These are phyloP conservation scores for Aspergillus novoparasiticus DNA, from an alignment of 2,329 filamentous ascomycete species.

Conservation along the genomic window DNA sequence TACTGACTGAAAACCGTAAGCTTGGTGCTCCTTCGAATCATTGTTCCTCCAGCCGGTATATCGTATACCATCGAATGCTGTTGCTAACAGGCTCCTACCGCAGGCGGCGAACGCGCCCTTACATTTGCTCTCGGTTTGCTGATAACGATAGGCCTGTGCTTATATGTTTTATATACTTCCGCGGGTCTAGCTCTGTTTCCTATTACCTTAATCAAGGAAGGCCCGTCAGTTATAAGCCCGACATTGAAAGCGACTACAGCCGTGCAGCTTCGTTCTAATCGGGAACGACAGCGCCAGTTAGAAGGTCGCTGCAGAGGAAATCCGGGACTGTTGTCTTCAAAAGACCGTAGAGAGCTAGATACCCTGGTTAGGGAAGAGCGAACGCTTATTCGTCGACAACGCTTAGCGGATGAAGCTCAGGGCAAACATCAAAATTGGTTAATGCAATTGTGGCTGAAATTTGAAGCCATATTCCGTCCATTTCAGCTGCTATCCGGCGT, in stretches of 20 bases:
- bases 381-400: conserved; percentile 84
- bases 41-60: not conserved
- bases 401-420: conserved; percentile 69
- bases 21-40: conserved; percentile 16
- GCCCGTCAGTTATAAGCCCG: conserved; percentile 81
- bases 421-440: conserved; percentile 76
- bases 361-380: conserved; percentile 85
- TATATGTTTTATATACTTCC: conserved; percentile 88
- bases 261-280: conserved; percentile 80
- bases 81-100: not conserved
- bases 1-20: conserved; percentile 78
- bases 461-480: conserved; percentile 80
- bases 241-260: conserved; percentile 75
- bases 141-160: conserved; percentile 78
- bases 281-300: conserved; percentile 87
- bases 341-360: conserved; percentile 87
- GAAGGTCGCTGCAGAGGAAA: conserved; percentile 81
- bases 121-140: conserved; percentile 89
- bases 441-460: conserved; percentile 75
- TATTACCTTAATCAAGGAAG: conserved; percentile 87
- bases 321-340: conserved; percentile 72
- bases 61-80: not conserved
- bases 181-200: conserved; percentile 86
- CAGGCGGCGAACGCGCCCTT: conserved; percentile 84
- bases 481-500: conserved; percentile 86